Conservation (phyloP, 306 rosid species). For the Cercis canadensis region DNA sequence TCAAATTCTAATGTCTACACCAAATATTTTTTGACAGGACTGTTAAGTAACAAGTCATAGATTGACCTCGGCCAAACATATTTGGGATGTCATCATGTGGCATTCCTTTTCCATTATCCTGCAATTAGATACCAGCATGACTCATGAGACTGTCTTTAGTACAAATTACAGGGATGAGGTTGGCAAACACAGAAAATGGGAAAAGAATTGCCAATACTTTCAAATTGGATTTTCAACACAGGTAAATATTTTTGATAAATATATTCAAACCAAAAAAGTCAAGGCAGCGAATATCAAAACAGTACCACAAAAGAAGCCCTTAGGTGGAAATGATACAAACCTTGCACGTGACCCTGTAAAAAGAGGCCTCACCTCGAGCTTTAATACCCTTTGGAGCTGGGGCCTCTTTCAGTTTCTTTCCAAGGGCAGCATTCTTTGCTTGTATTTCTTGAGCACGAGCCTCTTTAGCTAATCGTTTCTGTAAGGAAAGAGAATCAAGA, state of each 20-base stretch:
- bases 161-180: slow-evolving; percentile 18
- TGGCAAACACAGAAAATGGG: slow-evolving; percentile 26
- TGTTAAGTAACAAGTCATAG: slow-evolving; percentile 39
- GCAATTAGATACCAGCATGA: slow-evolving; percentile 36
- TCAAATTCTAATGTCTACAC: background rate
- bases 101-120: slow-evolving; percentile 99
- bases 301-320: slow-evolving; percentile 33
- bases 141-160: slow-evolving; percentile 12
- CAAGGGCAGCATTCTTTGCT: slow-evolving; percentile 78
- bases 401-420: slow-evolving; percentile 81
- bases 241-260: background rate
- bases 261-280: slow-evolving; percentile 17
- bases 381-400: slow-evolving; percentile 64
- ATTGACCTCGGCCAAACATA: slow-evolving; percentile 97
- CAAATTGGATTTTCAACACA: slow-evolving; percentile 31
- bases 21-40: slow-evolving; percentile 26
- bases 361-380: slow-evolving; percentile 95
- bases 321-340: slow-evolving; percentile 48
- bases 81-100: slow-evolving; percentile 96
- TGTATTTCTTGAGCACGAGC: slow-evolving; percentile 85
- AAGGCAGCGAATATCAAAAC: slow-evolving; percentile 16
- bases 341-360: slow-evolving; percentile 93
- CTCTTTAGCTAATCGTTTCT: slow-evolving; percentile 89
- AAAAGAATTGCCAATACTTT: background rate
- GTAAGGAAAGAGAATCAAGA: slow-evolving; percentile 16